Evolutionary conservation across 805 yeast species (phyloP), one percentile per base, ranked within the genome.

Genomic region (Starmera amethionina): DNA sequence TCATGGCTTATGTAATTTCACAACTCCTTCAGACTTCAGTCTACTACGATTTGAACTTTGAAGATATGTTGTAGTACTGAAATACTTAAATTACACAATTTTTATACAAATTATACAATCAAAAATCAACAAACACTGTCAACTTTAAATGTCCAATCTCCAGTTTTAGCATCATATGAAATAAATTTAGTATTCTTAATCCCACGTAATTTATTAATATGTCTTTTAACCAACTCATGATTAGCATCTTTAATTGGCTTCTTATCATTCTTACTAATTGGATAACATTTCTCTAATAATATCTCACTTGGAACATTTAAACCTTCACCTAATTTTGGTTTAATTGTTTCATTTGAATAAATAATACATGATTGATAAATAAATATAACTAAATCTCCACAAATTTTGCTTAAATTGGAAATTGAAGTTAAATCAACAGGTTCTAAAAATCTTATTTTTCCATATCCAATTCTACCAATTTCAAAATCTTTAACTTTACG

Each of bases 391-490:
- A 84, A 50, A 18, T 72, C 74, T 18, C 87, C 88, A 35, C 86
- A 72, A 29, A 84, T 73, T 35, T 77, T 73, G 13, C 79, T 72
- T 41, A 77, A 59, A 39, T 76, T 70, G 3, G 82, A 71, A 48
- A 80, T 68, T 4, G 76, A 62, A 0, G 95, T 76, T 47, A 93
- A 68, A 59, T 93, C 97, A 36, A 93, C 94, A 0, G 96, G 94
- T 40, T 72, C 67, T 38, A 77, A 56, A 57, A 89, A 93, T 54
- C 79, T 82, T 37, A 93, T 72, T 40, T 75, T 67, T 36, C 98
- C 99, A 53, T 67, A 77, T 8, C 63, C 62, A 45, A 72, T 72
- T 47, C 93, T 79, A 5, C 97, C 98, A 44, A 93, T 76, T 13
- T 72, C 72, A 56, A 89, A 78, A 40, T 77, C 68, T 14, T 68